Base-by-base conservation (phyloP, 805 yeast genomes). In the Sugiyamaella boreocaroliniensis region DNA sequence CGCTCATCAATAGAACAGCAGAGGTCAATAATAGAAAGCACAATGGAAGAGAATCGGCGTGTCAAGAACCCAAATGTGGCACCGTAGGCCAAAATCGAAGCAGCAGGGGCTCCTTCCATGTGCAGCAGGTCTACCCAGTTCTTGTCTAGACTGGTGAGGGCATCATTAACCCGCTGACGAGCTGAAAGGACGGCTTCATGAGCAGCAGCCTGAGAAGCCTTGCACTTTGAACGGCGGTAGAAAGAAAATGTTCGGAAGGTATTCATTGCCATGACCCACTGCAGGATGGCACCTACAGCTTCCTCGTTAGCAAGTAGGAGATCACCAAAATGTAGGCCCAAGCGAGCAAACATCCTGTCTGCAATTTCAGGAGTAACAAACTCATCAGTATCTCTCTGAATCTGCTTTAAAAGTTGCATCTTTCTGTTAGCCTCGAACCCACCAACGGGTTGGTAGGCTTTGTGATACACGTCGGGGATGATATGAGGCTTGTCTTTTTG, bases 401-500 rank as follows among this genome's bases (percentile, higher is more conserved):
- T 29, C n/a, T 29, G 29, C 11, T 46, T 32, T 22, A 52, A 18
- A 11, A 15, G 29, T 4, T 43, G 29, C 14, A 40, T 14, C 19
- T 52, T 40, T 22, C 49, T 22, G 15, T 48, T 32, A 11, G 49
- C 41, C 40, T 58, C 60, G 37, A 47, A 53, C 34, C 51, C 50
- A 12, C 57, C 60, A 1, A 55, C 61, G 9, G 61, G 59, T 19
- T 47, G 53, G 47, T 57, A 55, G 18, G 48, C 43, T 29, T 55
- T 47, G 19, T 58, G 57, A 7, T 55, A 45, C 32, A 51, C 53
- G 22, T 46, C 45, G 18, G 50, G 43, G 18, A 52, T 14, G 15
- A 45, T 34, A 10, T 22, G 32, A n/a, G 48, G 32, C 12, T 45
- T 34, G 29, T 18, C 16, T 14, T n/a, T 18, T 19, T 15, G n/a